These are phyloP conservation scores for Fraxinus anomala DNA, from an alignment of 257 asterid species.

Conservation along the genomic window DNA sequence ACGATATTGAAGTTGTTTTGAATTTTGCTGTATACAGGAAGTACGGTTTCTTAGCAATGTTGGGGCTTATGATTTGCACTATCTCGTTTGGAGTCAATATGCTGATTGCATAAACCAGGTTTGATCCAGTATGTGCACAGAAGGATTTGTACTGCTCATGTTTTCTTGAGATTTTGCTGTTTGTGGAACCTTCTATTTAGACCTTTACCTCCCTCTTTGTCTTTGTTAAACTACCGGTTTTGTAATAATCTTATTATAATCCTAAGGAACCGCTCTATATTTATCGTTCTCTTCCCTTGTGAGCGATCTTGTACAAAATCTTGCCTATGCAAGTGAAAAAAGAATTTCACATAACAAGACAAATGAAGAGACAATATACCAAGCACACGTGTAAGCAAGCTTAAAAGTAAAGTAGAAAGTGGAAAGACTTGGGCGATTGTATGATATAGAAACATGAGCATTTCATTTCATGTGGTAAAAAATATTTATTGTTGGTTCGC, in stretches of 20 bases:
- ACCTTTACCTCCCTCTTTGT: background rate
- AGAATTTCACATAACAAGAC: too few relatives aligned
- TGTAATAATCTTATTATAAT: background rate
- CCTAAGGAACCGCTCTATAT: background rate
- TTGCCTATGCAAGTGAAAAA: background rate
- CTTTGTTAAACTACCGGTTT: background rate
- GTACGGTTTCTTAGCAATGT: conserved; percentile 49
- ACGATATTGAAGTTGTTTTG: background rate
- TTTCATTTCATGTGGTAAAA: too few relatives aligned
- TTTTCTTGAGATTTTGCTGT: background rate
- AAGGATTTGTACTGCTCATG: background rate
- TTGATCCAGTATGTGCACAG: background rate
- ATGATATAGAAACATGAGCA: too few relatives aligned
- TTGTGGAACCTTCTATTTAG: background rate
- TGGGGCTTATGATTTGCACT: conserved; percentile 59
- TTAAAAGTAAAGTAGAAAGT: too few relatives aligned
- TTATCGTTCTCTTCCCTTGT: background rate
- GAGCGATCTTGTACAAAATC: background rate
- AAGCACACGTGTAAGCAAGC: too few relatives aligned
- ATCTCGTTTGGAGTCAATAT: conserved; percentile 61
- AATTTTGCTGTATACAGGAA: conserved; percentile 53
- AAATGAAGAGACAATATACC: too few relatives aligned
- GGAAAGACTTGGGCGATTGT: too few relatives aligned
- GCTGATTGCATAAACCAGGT: conserved; percentile 38
- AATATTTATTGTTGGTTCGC: too few relatives aligned